A percentile compares a stretch with the other conserved stretches of the same genome.
Conservation (phyloP, 306 rosid genomes). For the Luffa acutangula region DNA sequence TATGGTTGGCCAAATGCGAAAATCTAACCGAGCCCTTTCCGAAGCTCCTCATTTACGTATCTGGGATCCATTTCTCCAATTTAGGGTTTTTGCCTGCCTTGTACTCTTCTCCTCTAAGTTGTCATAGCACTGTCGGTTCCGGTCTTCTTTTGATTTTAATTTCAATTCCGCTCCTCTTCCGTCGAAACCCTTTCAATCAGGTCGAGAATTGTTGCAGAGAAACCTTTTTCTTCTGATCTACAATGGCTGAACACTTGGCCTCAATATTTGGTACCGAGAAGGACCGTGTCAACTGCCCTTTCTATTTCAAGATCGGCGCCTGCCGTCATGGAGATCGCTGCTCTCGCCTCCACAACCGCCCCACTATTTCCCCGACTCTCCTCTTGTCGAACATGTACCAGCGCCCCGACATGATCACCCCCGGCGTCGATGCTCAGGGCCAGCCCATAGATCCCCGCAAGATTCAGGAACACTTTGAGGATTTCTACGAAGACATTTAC, state of each 20-base stretch:
- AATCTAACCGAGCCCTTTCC: not conserved
- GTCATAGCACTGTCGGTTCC: not conserved
- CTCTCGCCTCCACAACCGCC: conserved; percentile 27
- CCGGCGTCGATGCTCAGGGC: conserved; percentile 28
- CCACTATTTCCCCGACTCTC: conserved; percentile 23
- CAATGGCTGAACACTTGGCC: conserved; percentile 32
- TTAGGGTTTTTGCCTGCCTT: not conserved
- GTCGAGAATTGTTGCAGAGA: not conserved
- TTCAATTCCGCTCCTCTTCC: not conserved
- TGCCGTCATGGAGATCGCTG: conserved; percentile 32
- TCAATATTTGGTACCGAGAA: conserved; percentile 30
- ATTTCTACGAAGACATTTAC: conserved; percentile 18
- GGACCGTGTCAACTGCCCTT: conserved; percentile 30
- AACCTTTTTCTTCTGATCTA: not conserved
- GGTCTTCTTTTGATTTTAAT: not conserved
- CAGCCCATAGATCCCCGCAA: conserved; percentile 22
- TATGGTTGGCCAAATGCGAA: not conserved
- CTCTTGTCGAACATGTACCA: conserved; percentile 28
- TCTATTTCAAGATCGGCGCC: conserved; percentile 34
- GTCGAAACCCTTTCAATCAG: not conserved
- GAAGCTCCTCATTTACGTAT: not conserved
- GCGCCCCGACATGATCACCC: conserved; percentile 32
- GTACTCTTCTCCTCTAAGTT: not conserved
- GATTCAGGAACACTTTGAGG: conserved; percentile 28
- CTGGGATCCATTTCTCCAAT: not conserved